A percentile compares a stretch with the other conserved stretches of the same genome.
Conservation (phyloP, 768 basidiomycete species). For the Rhodocollybia butyracea region DNA sequence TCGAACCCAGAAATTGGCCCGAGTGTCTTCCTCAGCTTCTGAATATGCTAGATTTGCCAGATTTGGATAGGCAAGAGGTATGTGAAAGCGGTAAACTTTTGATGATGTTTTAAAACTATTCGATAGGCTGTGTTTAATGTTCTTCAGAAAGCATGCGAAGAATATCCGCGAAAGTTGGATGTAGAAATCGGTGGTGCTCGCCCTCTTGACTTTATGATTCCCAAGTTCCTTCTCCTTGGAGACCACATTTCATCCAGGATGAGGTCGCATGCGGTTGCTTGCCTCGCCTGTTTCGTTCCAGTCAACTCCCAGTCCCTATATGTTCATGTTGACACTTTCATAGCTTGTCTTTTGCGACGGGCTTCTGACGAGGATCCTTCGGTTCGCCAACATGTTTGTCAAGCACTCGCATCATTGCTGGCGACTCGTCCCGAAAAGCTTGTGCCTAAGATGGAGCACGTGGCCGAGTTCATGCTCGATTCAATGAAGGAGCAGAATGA, state of each 20-base stretch:
- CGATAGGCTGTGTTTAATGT: constrained; percentile 86
- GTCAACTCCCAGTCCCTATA: constrained; percentile 84
- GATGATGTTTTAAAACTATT: constrained; percentile 8
- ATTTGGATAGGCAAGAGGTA: constrained; percentile 85
- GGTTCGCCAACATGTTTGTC: constrained; percentile 94
- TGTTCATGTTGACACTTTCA: constrained; percentile 90
- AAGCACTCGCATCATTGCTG: constrained; percentile 91
- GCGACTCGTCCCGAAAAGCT: constrained; percentile 94
- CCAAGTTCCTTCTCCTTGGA: constrained; percentile 87
- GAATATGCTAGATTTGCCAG: constrained; percentile 69
- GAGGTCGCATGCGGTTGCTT: constrained; percentile 91
- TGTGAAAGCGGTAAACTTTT: constrained; percentile 22
- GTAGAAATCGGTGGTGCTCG: constrained; percentile 90
- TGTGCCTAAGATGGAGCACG: constrained; percentile 92
- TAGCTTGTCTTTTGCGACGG: constrained; percentile 89
- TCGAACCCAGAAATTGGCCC: constrained; percentile 93
- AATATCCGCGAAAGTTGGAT: constrained; percentile 93
- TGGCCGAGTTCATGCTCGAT: constrained; percentile 98
- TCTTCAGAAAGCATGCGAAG: constrained; percentile 93
- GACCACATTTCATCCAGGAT: constrained; percentile 86
- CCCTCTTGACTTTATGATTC: constrained; percentile 94
- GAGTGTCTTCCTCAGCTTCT: constrained; percentile 89
- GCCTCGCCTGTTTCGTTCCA: constrained; percentile 89
- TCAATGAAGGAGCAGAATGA: constrained; percentile 98
- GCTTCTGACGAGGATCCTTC: constrained; percentile 93